Base-by-base conservation (phyloP, 208 protist genomes). In the Porcisia deanei region DNA sequence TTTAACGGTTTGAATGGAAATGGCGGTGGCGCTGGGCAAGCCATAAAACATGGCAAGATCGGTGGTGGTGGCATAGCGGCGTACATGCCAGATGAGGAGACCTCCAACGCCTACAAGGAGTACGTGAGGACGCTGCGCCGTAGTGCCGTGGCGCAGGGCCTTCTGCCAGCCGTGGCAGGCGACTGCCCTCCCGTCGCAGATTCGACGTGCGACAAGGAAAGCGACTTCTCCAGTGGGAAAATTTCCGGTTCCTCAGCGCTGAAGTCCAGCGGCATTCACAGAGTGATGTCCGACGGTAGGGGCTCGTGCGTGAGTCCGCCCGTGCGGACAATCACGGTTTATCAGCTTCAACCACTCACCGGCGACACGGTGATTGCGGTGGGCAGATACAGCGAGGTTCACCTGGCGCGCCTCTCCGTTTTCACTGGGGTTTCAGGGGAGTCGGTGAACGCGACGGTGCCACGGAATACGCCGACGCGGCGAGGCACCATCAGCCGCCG, bases 351-450 rank as follows among this genome's bases (percentile, higher is more conserved):
- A 52, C 84, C 84, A 0, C 71, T 88, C 16, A 34, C 57, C 12
- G 65, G 43, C 7, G 77, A 80, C 22, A 57, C 77, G 34, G n/a
- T 75, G n/a, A 76, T 93, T 41, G 87, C 81, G 14, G 85, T 78
- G 52, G 89, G 89, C n/a, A 73, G 77, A 45, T 88, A 83, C 76
- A 90, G 86, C 74, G 34, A 57, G 37, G 83, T 93, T 14, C 83
- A 78, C 54, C 71, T 93, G 39, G 89, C 89, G 10, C 79, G 82
- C n/a, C 75, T 93, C 67, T 87, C 86, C 12, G 76, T 91, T 45
- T 80, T 85, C 41, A 81, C 72, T 18, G 81, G 79, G 20, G 53
- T 61, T 7, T 45, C 67, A 0, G 77, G 83, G 39, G 54, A 61
- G 41, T 64, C 60, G 20, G 41, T 59, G 43, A 71, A 64, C 34